phyloP scores from a whole-genome alignment of 2,329 filamentous ascomycete genomes.

The Alternaria ventricosa region DNA sequence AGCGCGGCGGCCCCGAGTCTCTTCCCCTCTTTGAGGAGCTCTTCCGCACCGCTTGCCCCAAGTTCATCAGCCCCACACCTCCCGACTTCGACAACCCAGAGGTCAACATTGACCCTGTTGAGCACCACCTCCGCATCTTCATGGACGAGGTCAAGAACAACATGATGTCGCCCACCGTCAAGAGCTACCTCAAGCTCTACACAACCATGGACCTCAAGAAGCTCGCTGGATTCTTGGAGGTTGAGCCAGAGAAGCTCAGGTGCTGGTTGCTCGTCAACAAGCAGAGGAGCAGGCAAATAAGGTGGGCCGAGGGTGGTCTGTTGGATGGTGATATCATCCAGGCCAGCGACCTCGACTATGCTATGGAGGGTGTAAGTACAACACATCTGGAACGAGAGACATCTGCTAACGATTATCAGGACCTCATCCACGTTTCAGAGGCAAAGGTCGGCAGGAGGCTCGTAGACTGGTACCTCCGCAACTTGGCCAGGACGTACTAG shows the following conservation, averaged over 20 bases:
- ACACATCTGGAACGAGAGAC: background rate
- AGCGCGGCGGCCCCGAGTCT: conserved; percentile 92
- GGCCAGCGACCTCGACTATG: conserved; percentile 95
- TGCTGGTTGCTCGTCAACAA: conserved; percentile 97
- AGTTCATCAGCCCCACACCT: conserved; percentile 97
- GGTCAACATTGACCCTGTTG: conserved; percentile 93
- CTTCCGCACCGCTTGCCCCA: conserved; percentile 96
- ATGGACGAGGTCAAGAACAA: conserved; percentile 99
- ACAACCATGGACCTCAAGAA: conserved; percentile 99
- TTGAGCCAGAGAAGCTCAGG: conserved; percentile 93
- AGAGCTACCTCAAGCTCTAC: conserved; percentile 98
- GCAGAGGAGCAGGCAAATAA: conserved; percentile 94
- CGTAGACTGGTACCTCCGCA: conserved; percentile 98
- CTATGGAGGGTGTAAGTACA: conserved; percentile 84
- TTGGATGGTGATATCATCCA: conserved; percentile 92
- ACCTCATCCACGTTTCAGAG: conserved; percentile 98
- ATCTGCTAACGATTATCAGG: conserved; percentile 58
- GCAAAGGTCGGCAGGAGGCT: conserved; percentile 97
- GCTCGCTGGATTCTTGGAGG: conserved; percentile 94
- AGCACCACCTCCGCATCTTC: conserved; percentile 97
- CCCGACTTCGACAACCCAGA: conserved; percentile 98
- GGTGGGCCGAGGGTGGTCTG: conserved; percentile 89
- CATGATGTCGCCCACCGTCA: conserved; percentile 96
- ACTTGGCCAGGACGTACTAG: conserved; percentile 93
- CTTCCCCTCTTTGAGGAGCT: conserved; percentile 98